phyloP scores from a whole-genome alignment of 2,329 filamentous ascomycete genomes.

The Monosporascus sp. region DNA sequence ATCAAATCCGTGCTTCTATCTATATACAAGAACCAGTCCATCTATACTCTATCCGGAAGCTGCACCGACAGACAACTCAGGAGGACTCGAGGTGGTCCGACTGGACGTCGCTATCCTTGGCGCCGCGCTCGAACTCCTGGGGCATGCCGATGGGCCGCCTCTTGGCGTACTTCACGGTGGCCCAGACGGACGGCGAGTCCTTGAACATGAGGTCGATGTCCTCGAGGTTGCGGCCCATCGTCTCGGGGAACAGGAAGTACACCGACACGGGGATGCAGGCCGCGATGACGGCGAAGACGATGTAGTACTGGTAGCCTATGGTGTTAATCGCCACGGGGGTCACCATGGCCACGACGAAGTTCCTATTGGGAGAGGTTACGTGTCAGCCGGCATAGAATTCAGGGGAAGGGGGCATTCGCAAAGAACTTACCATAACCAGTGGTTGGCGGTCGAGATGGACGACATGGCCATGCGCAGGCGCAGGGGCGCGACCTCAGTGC shows the following conservation, averaged over 20 bases:
- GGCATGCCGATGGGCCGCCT: constrained; percentile 27
- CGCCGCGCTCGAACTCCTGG: constrained; percentile 20
- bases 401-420: background rate
- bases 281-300: constrained; percentile 43
- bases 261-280: constrained; percentile 39
- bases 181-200: constrained; percentile 31
- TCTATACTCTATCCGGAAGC: too few relatives aligned
- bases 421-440: constrained; percentile 40
- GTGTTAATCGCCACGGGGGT: constrained; percentile 42
- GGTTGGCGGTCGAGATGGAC: constrained; percentile 49
- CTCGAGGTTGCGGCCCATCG: constrained; percentile 45
- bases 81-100: constrained; percentile 4
- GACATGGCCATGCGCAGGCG: constrained; percentile 49
- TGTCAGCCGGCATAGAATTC: too few relatives aligned
- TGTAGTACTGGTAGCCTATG: constrained; percentile 48
- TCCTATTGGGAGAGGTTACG: constrained; percentile 16
- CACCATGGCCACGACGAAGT: constrained; percentile 40
- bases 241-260: constrained; percentile 42
- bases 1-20: too few relatives aligned
- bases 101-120: constrained; percentile 12
- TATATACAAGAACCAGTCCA: too few relatives aligned
- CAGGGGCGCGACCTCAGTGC: constrained; percentile 51
- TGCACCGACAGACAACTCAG: too few relatives aligned
- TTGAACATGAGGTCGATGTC: constrained; percentile 40
- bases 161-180: constrained; percentile 33